Base-by-base conservation (phyloP, 2,329 filamentous ascomycete species). In the Trichoderma asperellum region DNA sequence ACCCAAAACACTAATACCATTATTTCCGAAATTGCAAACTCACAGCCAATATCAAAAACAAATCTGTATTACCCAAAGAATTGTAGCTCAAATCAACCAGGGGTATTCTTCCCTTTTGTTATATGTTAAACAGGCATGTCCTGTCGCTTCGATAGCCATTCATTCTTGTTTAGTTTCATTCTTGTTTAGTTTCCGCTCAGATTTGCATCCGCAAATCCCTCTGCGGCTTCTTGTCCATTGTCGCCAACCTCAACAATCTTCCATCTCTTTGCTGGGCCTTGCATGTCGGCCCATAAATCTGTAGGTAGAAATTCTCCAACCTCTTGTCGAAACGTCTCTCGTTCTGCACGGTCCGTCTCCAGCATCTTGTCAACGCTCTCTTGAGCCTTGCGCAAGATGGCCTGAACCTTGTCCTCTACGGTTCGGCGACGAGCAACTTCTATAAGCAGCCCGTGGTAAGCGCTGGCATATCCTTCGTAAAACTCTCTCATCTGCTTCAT, bases 251-350 rank as follows among this genome's bases (percentile, higher is more conserved):
- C 79, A 2, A 84, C 77, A 2, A 88, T 79, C 47, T 84, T 82
- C 83, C 84, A 88, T 67, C 80, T 83, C 70, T 79, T 83, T 73
- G 87, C 87, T 32, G 83, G 85, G n/a, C 82, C 85, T 72, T 86
- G 87, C 78, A 96, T 87, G 0, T 91, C 92, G 0, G 89, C 90
- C 93, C 94, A 97, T 27, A 97, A 88, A 77, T 97, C 94, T 0
- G 91, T 90, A 0, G 96, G 96, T 12, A 99, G 81, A 77, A 89
- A 97, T 72, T 96, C 93, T 8, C 94, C 94, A 14, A 96, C 90
- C 55, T 97, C 91, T 34, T 90, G 85, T 40, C 92, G 87, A 78
- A 99, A 98, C 0, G 86, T 83, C 72, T 96, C 91, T 47, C 96
- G 86, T 71, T 93, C 89, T 52, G 84, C 84, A 68, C 87, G 83